Conservation (phyloP, 2,329 filamentous ascomycete genomes). For the Claviceps pusilla region DNA sequence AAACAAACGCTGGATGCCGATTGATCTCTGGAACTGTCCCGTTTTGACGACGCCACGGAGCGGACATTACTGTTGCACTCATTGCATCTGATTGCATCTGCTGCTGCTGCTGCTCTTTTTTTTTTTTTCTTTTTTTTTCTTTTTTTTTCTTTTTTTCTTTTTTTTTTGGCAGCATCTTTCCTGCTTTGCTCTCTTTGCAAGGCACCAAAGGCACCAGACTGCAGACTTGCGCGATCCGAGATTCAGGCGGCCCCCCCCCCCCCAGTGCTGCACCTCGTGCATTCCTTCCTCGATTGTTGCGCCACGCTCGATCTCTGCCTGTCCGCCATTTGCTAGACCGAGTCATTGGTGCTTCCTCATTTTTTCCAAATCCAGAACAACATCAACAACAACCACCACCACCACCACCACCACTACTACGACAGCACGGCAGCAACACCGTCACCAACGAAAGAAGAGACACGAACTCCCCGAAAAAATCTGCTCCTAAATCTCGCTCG, state of each 20-base stretch:
- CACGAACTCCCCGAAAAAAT: too few species aligned
- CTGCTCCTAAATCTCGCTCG: not conserved
- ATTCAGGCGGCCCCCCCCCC: not conserved
- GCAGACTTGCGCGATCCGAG: not conserved
- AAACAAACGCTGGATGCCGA: not conserved
- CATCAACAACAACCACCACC: too few species aligned
- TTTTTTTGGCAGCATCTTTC: not conserved
- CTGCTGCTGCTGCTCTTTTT: not conserved
- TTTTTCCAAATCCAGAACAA: not conserved
- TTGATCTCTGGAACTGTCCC: not conserved
- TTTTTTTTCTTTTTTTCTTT: not conserved
- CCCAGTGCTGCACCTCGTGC: not conserved
- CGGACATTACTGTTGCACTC: not conserved
- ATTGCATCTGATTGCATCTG: not conserved
- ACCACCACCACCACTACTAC: too few species aligned
- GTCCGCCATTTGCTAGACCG: not conserved
- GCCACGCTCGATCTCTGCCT: not conserved
- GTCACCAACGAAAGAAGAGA: not conserved
- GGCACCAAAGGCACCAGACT: too few species aligned
- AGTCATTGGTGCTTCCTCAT: not conserved
- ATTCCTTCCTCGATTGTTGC: not conserved
- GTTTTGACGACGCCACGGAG: not conserved
- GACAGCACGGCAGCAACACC: not conserved
- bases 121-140: not conserved
- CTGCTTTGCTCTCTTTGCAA: not conserved